Conservation (phyloP, 1,284 basidiomycete species). For the Chalciporus sp. region DNA sequence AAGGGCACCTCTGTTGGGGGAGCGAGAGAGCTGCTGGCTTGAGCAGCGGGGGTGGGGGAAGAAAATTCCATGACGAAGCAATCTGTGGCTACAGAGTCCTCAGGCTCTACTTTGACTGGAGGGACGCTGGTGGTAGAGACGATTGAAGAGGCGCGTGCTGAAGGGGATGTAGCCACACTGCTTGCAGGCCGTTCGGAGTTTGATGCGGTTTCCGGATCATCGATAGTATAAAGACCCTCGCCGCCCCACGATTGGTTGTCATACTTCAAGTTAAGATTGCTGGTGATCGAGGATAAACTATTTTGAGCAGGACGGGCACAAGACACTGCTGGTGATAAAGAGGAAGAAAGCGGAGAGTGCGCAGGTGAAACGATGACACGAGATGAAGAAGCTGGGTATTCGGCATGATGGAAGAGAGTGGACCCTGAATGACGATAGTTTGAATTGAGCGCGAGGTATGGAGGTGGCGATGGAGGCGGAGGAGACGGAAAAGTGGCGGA, state of each 20-base stretch:
- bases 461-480: slow-evolving; percentile 27
- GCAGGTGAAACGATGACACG: slow-evolving; percentile 21
- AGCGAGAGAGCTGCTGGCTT: slow-evolving; percentile 41
- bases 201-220: slow-evolving; percentile 35
- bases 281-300: slow-evolving; percentile 17
- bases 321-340: slow-evolving; percentile 13
- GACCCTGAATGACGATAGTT: slow-evolving; percentile 30
- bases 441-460: slow-evolving; percentile 25
- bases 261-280: slow-evolving; percentile 16
- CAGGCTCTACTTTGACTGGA: slow-evolving; percentile 35
- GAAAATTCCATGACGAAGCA: slow-evolving; percentile 41
- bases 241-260: slow-evolving; percentile 32
- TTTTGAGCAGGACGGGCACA: slow-evolving; percentile 10
- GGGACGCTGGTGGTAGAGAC: slow-evolving; percentile 29
- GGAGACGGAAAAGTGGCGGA: slow-evolving; percentile 25
- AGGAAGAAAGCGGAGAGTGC: slow-evolving; percentile 20
- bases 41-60: slow-evolving; percentile 30
- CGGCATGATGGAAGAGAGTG: slow-evolving; percentile 22
- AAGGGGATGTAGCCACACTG: slow-evolving; percentile 38
- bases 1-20: slow-evolving; percentile 69
- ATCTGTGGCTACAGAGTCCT: slow-evolving; percentile 29
- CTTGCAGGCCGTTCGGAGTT: slow-evolving; percentile 39
- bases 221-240: slow-evolving; percentile 36
- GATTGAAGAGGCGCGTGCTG: slow-evolving; percentile 38
- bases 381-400: slow-evolving; percentile 23